Evolutionary conservation across 257 asterid genomes (phyloP), one percentile per base, ranked within the genome.

Genomic region (Cinchona pubescens): DNA sequence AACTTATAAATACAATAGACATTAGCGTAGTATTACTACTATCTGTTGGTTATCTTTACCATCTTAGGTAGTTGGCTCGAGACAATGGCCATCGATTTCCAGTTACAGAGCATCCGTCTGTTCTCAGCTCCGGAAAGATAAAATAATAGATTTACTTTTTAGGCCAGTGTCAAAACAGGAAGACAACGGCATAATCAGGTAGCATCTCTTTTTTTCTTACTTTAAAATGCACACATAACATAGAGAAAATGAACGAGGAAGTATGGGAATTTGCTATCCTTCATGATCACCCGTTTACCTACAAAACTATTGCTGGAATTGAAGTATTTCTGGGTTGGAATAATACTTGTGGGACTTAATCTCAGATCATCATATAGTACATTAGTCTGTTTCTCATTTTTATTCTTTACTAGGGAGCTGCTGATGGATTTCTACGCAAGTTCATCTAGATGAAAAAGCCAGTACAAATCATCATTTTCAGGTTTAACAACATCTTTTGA

Each of bases 81-180:
- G 86, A 73, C 76, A 74, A 75, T 88, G 92, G 90, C 90, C 92
- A 4, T 79, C 75, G 71, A 81, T 88, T 74, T 88, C 92, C 64
- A 74, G 84, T 37, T 88, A 88, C 60, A 70, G 82, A 67, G 92
- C 85, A 10, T 75, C 82, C n/a, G 75, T 81, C 25, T 69, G 82
- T 61, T 76, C 79, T 56, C 80, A 82, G 74, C 80, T 88, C 4
- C 81, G 85, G 40, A 86, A 73, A 71, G 78, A 71, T 15, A 78
- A 86, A 48, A 71, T 77, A 58, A 84, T 86, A 30, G 85, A 82
- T 69, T 82, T 88, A 37, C 85, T 88, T 29, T 86, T 82, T 55
- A 78, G 79, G 75, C 92, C 83, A 63, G 65, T 79, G 67, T 81
- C 88, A 62, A 78, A 77, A 23, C 59, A 67, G 37, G 81, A 81